Evolutionary conservation across 2,329 filamentous ascomycete species (phyloP).

Genomic region (Fusarium nurragi): DNA sequence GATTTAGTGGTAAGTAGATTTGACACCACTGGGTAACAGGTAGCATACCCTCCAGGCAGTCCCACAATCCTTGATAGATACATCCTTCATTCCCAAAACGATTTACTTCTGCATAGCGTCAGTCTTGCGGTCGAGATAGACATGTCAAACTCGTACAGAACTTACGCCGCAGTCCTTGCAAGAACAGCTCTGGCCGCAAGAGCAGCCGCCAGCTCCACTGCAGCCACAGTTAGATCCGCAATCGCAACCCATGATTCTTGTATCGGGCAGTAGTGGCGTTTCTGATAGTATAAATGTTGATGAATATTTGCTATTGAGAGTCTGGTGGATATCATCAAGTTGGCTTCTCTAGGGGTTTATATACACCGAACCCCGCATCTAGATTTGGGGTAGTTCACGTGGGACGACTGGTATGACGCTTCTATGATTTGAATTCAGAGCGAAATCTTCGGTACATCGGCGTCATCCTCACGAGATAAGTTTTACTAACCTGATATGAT

Average conservation of each 20-base stretch:
- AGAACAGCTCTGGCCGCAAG: slow-evolving; percentile 11
- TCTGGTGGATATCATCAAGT: not conserved
- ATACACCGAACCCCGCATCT: slow-evolving; percentile 13
- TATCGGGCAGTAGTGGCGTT: not conserved
- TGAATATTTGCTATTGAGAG: not conserved
- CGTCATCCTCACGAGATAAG: too few species aligned
- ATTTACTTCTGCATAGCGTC: too few species aligned
- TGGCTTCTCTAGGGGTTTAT: not conserved
- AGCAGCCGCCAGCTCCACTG: not conserved
- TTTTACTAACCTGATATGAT: too few species aligned
- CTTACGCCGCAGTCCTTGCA: slow-evolving; percentile 27
- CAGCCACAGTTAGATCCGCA: slow-evolving; percentile 19
- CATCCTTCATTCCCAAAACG: too few species aligned
- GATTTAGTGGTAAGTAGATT: too few species aligned
- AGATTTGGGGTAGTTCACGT: not conserved
- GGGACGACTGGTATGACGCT: slow-evolving; percentile 5
- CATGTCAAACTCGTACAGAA: too few species aligned
- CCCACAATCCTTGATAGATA: too few species aligned
- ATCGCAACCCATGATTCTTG: slow-evolving; percentile 14
- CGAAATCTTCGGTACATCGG: too few species aligned
- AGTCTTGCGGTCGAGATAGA: too few species aligned
- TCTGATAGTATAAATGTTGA: not conserved
- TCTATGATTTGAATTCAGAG: not conserved
- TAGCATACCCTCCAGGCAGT: too few species aligned
- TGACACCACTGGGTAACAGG: too few species aligned